A percentile compares a stretch with the other conserved stretches of the same genome.
phyloP scores from a whole-genome alignment of 345 rosid genomes.

The Psidium friedrichsthalianum region DNA sequence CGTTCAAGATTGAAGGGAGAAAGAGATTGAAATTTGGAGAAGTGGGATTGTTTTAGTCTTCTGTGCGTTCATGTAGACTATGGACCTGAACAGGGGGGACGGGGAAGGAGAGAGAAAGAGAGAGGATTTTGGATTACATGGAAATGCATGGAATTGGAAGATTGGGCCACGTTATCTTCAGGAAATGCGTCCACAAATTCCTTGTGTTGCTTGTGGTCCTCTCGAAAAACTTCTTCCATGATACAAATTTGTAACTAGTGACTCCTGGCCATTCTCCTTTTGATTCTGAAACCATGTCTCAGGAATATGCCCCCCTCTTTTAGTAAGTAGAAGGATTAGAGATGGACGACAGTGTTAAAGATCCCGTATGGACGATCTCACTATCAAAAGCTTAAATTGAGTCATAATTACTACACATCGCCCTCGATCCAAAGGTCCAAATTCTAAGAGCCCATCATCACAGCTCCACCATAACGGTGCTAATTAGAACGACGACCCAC shows the following conservation, averaged over 20 bases:
- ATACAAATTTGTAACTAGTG: not conserved
- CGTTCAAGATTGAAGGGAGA: slow-evolving; percentile 1
- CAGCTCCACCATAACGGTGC: rapidly evolving
- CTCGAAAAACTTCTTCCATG: not conserved
- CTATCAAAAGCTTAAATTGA: not conserved
- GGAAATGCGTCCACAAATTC: slow-evolving; percentile 57
- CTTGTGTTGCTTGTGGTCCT: not conserved
- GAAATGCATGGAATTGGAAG: slow-evolving; percentile 29
- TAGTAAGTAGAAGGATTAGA: not conserved
- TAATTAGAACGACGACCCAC: not conserved
- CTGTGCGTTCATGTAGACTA: not conserved
- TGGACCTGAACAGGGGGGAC: not conserved
- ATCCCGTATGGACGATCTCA: not conserved
- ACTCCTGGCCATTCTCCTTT: not conserved
- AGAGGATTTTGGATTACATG: slow-evolving; percentile 1
- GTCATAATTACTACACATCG: not conserved
- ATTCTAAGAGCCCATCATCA: not conserved
- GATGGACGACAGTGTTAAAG: too few species aligned
- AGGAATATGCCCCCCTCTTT: not conserved
- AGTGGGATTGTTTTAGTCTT: not conserved
- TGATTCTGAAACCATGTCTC: not conserved
- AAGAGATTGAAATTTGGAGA: not conserved
- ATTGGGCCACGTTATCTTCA: slow-evolving; percentile 60
- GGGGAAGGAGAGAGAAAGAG: not conserved
- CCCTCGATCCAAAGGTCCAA: rapidly evolving